Base-by-base conservation (phyloP, 2,329 filamentous ascomycete genomes). In the Delphinella strobiligena region DNA sequence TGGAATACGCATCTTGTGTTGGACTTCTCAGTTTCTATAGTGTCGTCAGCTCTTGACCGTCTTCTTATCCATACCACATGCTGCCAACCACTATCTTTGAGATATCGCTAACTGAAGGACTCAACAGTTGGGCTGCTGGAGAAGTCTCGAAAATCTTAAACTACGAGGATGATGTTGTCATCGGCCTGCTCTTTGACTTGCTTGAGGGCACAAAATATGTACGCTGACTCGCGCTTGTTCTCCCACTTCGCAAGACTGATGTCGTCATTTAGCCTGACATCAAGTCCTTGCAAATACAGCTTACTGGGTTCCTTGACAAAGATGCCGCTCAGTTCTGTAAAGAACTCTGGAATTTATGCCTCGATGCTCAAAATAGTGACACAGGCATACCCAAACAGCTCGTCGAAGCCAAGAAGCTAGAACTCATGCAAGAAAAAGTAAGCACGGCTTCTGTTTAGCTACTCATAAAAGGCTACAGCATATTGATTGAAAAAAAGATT, bases 91-190 rank as follows among this genome's bases (percentile, higher is more conserved):
- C n/a, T n/a, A n/a, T n/a, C n/a, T n/a, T n/a, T n/a, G 12, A 27
- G 22, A 27, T 12, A 12, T 7, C 22, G 22, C 22, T 27, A 27
- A 27, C 22, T 7, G 12, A 7, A 12, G 12, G 22, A 12, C 22
- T 27, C 7, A 27, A 27, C 19, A 95, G 87, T 69, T 98, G 91
- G 91, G 95, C 96, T 58, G 82, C 85, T 4, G 76, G 80, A 53
- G 84, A 81, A 59, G 85, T 98, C 41, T 83, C 81, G 17, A 80
- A 85, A 42, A 89, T 96, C 35, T 67, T 96, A 31, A 83, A 83
- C n/a, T 83, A 75, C 50, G 91, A 98, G 52, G 91, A 98, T 57
- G 91, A 98, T 56, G 86, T 98, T 36, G 82, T 96, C 3, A 91
- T 91, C 49, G 88, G 95, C 62, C 76, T 95, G 34, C 74, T 74